Percentiles rank a stretch among this genome's conserved stretches.
phyloP scores from a whole-genome alignment of 345 rosid genomes.

The Syzygium oleosum region DNA sequence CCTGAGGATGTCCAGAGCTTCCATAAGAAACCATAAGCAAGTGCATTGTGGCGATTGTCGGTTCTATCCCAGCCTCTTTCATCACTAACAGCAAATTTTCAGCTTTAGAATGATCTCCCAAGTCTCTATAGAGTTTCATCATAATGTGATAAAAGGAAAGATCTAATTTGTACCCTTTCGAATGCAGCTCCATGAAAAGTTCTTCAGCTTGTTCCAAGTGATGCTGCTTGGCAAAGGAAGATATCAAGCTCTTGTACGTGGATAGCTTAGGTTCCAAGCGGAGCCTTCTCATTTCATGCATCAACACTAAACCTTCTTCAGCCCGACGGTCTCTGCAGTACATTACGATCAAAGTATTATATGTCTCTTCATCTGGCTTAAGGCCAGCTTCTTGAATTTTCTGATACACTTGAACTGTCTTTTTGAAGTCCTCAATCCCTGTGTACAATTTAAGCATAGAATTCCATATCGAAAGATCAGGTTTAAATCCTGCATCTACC shows the following conservation, averaged over 20 bases:
- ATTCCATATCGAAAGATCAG: slow-evolving; percentile 81
- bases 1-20: slow-evolving; percentile 75
- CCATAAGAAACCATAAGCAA: slow-evolving; percentile 91
- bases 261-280: slow-evolving; percentile 75
- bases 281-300: slow-evolving; percentile 65
- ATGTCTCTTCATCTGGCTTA: slow-evolving; percentile 78
- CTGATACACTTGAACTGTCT: slow-evolving; percentile 63
- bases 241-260: slow-evolving; percentile 86
- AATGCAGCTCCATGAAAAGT: slow-evolving; percentile 56
- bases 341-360: slow-evolving; percentile 75
- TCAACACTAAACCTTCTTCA: slow-evolving; percentile 68
- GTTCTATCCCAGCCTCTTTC: slow-evolving; percentile 79
- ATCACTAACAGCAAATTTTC: slow-evolving; percentile 57
- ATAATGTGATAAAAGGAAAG: slow-evolving; percentile 84
- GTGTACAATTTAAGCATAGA: slow-evolving; percentile 81
- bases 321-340: slow-evolving; percentile 85
- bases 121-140: slow-evolving; percentile 82
- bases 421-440: slow-evolving; percentile 65
- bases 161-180: slow-evolving; percentile 66
- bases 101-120: slow-evolving; percentile 68
- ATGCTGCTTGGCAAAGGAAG: slow-evolving; percentile 80
- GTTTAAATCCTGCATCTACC: slow-evolving; percentile 82
- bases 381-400: slow-evolving; percentile 57
- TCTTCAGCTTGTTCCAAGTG: slow-evolving; percentile 68
- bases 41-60: slow-evolving; percentile 86